Base-by-base conservation (phyloP, 768 basidiomycete species). In the Boletus huronensis region DNA sequence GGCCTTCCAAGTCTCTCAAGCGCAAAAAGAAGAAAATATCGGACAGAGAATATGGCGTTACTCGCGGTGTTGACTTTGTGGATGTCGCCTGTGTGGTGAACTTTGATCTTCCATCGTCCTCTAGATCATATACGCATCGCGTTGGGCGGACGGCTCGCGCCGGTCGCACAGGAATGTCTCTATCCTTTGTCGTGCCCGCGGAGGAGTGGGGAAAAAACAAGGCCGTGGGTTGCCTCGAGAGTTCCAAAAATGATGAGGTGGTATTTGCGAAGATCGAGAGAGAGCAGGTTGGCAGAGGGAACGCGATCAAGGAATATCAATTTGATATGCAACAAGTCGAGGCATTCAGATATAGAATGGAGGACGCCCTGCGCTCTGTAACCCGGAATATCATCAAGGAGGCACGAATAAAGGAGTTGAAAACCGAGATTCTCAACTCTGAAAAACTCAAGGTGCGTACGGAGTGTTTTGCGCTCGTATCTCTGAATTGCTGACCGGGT, bases 261-360 rank as follows among this genome's bases (percentile, higher is more conserved):
- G 54, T 67, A 9, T 69, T 92, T 74, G 76, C 72, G 54, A 79
- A 85, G 63, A 91, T 98, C 36, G 86, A 89, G 68, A 79, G 77
- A 58, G 84, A 89, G 64, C 90, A 93, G 64, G 82, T 76, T 7
- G 83, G 74, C 25, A 67, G 75, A 43, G 81, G 77, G 19, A 75
- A 76, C 54, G 74, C 79, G 54, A 72, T 87, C 59, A 89, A 91
- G 68, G 93, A 95, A 70, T 99, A 96, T 72, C 81, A 85, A 35
- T 98, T 98, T 64, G 94, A 97, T 56, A 89, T 89, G 87, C 90
- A 85, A 68, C 89, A 97, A 76, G 93, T 98, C 19, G 95, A 99
- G 63, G 93, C 92, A 21, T 99, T 99, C 75, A 77, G 95, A 65
- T 99, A 99, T 74, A 81, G 97, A 45, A 98, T 98, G 96, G 92